Percentiles rank a stretch among this genome's conserved stretches.
Evolutionary conservation across 345 rosid species (phyloP).

Genomic region (Camelina sativa): DNA sequence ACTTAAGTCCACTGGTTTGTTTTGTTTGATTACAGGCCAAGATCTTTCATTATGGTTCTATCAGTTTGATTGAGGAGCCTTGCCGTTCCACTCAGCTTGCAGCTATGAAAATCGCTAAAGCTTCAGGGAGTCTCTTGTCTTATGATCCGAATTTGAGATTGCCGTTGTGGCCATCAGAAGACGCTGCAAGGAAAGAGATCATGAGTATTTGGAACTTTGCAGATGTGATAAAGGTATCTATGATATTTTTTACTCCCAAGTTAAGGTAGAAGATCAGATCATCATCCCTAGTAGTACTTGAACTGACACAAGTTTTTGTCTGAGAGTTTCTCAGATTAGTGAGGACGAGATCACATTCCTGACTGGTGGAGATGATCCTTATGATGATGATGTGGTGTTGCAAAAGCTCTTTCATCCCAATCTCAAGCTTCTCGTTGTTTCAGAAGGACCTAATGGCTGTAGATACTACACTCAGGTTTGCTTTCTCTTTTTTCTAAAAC

Average conservation of each 20-base stretch:
- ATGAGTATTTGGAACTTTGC: slow-evolving; percentile 93
- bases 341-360: slow-evolving; percentile 92
- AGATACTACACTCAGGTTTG: slow-evolving; percentile 88
- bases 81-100: slow-evolving; percentile 93
- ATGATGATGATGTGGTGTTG: slow-evolving; percentile 69
- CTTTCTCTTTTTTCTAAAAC: neutral
- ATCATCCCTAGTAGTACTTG: slow-evolving; percentile 3
- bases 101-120: slow-evolving; percentile 81
- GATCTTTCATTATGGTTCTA: slow-evolving; percentile 95
- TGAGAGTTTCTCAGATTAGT: slow-evolving; percentile 61
- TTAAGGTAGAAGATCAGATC: neutral
- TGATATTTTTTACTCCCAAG: neutral
- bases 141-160: slow-evolving; percentile 95
- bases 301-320: slow-evolving; percentile 22
- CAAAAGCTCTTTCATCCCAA: slow-evolving; percentile 74
- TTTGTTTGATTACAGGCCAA: slow-evolving; percentile 62
- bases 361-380: slow-evolving; percentile 68
- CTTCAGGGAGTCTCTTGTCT: slow-evolving; percentile 79
- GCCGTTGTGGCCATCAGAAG: slow-evolving; percentile 90
- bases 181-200: slow-evolving; percentile 80
- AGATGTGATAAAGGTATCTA: slow-evolving; percentile 81
- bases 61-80: slow-evolving; percentile 94
- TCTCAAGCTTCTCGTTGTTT: slow-evolving; percentile 84
- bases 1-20: neutral
- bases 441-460: slow-evolving; percentile 93